Percentiles rank a stretch among this genome's conserved stretches.
Evolutionary conservation across 2,329 filamentous ascomycete genomes (phyloP).

Genomic region (Talaromyces sp.): DNA sequence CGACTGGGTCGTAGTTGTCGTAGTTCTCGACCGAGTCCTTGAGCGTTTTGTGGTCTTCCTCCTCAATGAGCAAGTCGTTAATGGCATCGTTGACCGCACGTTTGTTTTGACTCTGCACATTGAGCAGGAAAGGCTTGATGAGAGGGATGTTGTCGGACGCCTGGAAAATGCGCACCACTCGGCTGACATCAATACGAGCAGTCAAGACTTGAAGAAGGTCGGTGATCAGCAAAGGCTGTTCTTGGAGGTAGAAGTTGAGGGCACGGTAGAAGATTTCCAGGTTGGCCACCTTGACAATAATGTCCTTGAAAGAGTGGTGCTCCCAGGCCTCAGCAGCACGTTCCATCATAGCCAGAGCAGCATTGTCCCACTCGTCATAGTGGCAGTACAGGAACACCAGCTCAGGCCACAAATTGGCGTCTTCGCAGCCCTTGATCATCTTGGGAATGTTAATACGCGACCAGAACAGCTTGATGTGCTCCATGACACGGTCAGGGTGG

Average conservation of each 20-base stretch:
- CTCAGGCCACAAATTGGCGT: constrained; percentile 94
- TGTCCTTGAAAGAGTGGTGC: constrained; percentile 99
- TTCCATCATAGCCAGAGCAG: constrained; percentile 95
- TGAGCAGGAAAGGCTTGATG: constrained; percentile 97
- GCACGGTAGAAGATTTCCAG: constrained; percentile 98
- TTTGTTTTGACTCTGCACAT: constrained; percentile 96
- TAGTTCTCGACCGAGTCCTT: constrained; percentile 97
- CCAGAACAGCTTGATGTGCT: constrained; percentile 99
- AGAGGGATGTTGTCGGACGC: constrained; percentile 96
- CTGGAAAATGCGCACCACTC: constrained; percentile 98
- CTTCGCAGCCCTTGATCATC: constrained; percentile 88
- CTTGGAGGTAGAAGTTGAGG: constrained; percentile 94
- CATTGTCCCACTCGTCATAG: constrained; percentile 98
- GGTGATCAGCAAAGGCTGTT: constrained; percentile 93
- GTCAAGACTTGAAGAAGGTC: constrained; percentile 89
- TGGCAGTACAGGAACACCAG: constrained; percentile 97
- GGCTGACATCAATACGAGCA: constrained; percentile 93
- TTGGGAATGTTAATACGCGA: constrained; percentile 95
- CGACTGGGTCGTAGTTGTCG: constrained; percentile 96
- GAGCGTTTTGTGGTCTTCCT: constrained; percentile 98
- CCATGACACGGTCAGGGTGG: constrained; percentile 93
- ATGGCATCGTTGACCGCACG: constrained; percentile 96
- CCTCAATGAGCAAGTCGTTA: constrained; percentile 94
- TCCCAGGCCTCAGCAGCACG: constrained; percentile 97
- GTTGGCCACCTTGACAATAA: constrained; percentile 94